Evolutionary conservation across 139 green algal genomes (phyloP), one percentile per base, ranked within the genome.

Genomic region (Picochlorum costavermella): DNA sequence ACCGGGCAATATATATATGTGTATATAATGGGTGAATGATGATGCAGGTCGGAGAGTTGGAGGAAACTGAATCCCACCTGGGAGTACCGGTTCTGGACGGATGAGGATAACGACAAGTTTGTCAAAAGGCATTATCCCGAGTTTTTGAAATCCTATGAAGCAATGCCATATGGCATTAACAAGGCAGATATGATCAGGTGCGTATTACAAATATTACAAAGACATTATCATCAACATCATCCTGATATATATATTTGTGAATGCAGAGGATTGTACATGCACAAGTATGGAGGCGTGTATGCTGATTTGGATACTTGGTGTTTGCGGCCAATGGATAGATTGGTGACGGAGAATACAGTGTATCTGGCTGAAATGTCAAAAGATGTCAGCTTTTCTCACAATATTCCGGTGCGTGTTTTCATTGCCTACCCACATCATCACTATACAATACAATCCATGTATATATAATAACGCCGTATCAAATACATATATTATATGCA

Each of bases 11-110:
- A 23, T 23, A 23, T 23, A 23, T 23, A 23, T 23, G 20, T 23
- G 20, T 23, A 23, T 23, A 23, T 23, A 23, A 23, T 23, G 20
- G 20, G 30, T 36, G 3, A 8, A 36, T 36, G 30, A 40, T 40
- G 33, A 40, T 40, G 33, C 33, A 72, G 40, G 56, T 69, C 40
- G 6, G 56, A 64, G 17, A 68, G 56, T 40, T 71, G 64, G 57
- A 53, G 28, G 17, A 26, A 68, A 43, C 10, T 28, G 12, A 48
- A 77, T 60, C 71, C 71, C n/a, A 60, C 56, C 1, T 77, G 71
- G 71, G 59, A 77, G 40, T 77, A 70, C n/a, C 16, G 58, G 16
- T 50, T 75, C 16, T 75, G 69, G 69, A 75, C 69, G 48, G 69
- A 75, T 29, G 36, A 8, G 1, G 69, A 75, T 46, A 75, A 75